Base-by-base conservation (phyloP, 2,329 filamentous ascomycete species). In the Arachnomyces sp. region DNA sequence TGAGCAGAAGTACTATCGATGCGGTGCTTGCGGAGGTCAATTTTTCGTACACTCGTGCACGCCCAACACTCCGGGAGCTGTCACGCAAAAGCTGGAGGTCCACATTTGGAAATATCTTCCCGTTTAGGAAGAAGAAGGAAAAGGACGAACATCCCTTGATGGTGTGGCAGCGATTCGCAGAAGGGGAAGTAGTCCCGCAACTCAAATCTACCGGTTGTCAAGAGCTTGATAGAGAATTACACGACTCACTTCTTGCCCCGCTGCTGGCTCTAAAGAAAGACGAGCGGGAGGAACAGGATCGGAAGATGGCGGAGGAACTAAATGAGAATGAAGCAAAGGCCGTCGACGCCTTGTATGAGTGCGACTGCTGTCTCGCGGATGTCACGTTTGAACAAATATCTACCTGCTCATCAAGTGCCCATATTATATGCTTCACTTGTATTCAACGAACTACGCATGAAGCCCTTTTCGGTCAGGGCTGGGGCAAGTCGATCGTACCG, bases 391-490 rank as follows among this genome's bases (percentile, higher is more conserved):
- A 72, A 52, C 62, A 69, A 45, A 63, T 70, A 32, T 60, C 65
- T 13, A 58, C 63, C 7, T 72, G 68, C 49, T 67, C 66, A 11
- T 52, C 54, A 8, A 53, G 56, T 35, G 52, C 50, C 16, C 68
- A 72, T 52, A 50, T 67, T n/a, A 67, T 70, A 28, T 72, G 68
- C 47, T 63, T 89, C 62, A 76, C 77, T 34, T 96, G 92, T 61
- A 81, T 96, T 37, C 81, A 82, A 47, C 79, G 83, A 48, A 82
- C 88, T 8, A 74, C 90, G 43, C 83, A 82, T 36, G 90, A 96
- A 58, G 88, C 89, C 2, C 68, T 96, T 0, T 96, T 94, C 57
- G 92, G 92, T 0, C 92, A 96, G 60, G 86, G 86, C 38, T 95
- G 90, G 86, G 76, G 79, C 36, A 80, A 83, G 43, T 92, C 78